A percentile compares a stretch with the other conserved stretches of the same genome.
phyloP scores from a whole-genome alignment of 1,284 basidiomycete species.

The Golubevia pallescens region DNA sequence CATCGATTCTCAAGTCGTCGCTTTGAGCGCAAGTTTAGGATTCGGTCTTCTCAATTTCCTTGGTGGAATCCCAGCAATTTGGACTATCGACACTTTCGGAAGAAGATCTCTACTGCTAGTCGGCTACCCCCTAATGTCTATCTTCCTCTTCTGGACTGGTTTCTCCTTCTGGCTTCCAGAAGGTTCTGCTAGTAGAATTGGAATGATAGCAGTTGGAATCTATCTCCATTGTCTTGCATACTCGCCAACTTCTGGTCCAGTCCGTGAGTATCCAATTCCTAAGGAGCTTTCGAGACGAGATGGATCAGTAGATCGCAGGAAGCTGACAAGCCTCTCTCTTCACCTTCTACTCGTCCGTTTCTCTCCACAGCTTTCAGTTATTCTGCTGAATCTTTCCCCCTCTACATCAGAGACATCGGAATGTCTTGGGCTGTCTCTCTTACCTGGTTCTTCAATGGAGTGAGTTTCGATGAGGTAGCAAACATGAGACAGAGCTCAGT shows the following conservation, averaged over 20 bases:
- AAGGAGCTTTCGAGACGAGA: too few relatives aligned
- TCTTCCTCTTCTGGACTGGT: neutral
- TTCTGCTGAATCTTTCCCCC: neutral
- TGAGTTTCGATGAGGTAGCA: too few relatives aligned
- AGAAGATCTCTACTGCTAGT: conserved; percentile 46
- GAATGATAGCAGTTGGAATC: too few relatives aligned
- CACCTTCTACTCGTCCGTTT: neutral
- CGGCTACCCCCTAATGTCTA: conserved; percentile 29
- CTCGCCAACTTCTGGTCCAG: too few relatives aligned
- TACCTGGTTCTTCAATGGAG: neutral
- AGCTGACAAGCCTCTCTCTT: neutral
- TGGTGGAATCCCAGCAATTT: conserved; percentile 52
- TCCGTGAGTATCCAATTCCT: too few relatives aligned
- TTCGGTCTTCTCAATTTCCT: conserved; percentile 59
- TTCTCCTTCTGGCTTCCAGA: neutral
- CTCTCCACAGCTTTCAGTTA: conserved; percentile 1
- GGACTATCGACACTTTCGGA: conserved; percentile 55
- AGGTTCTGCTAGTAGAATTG: neutral
- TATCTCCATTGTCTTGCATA: too few relatives aligned
- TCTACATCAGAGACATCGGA: conserved; percentile 2
- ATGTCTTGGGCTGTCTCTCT: neutral
- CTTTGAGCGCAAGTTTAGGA: conserved; percentile 49
- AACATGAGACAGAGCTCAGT: neutral
- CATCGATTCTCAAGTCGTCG: conserved; percentile 22
- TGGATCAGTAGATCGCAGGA: too few relatives aligned